Evolutionary conservation across 495 filamentous ascomycete species (phyloP).

Genomic region (Xylaria intraflava): DNA sequence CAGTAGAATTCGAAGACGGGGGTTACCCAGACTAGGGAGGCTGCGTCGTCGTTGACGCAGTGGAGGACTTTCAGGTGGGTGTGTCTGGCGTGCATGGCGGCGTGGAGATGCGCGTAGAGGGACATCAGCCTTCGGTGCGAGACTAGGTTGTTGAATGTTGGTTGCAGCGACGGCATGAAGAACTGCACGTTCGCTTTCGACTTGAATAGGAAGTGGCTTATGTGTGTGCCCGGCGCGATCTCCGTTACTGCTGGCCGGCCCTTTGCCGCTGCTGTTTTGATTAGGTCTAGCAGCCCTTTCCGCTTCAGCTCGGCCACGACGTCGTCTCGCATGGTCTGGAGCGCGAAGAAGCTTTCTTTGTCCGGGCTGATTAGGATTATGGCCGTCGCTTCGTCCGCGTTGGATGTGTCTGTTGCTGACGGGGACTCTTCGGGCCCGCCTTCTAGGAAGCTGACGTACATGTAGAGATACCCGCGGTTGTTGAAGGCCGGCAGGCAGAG

Average conservation of each 20-base stretch:
- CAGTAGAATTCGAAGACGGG: slow-evolving; percentile 90
- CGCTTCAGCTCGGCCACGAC: slow-evolving; percentile 70
- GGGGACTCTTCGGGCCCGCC: slow-evolving; percentile 18
- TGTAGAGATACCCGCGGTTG: slow-evolving; percentile 93
- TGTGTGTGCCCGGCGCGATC: slow-evolving; percentile 69
- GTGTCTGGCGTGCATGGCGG: slow-evolving; percentile 74
- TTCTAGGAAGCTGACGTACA: slow-evolving; percentile 93
- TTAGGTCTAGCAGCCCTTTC: slow-evolving; percentile 65
- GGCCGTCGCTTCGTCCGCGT: slow-evolving; percentile 70
- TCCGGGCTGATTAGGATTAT: slow-evolving; percentile 87
- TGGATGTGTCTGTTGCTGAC: slow-evolving; percentile 19
- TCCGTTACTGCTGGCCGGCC: slow-evolving; percentile 63
- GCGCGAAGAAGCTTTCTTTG: slow-evolving; percentile 86
- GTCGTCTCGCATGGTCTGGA: slow-evolving; percentile 76
- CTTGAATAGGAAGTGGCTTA: slow-evolving; percentile 93
- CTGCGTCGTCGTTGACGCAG: slow-evolving; percentile 61
- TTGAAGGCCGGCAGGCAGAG: slow-evolving; percentile 97
- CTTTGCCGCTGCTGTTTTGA: slow-evolving; percentile 61
- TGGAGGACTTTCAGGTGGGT: slow-evolving; percentile 79
- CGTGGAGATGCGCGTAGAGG: slow-evolving; percentile 77
- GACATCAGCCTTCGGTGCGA: slow-evolving; percentile 71
- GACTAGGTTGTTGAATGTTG: slow-evolving; percentile 58
- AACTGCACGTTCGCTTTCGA: slow-evolving; percentile 91
- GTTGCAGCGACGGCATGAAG: slow-evolving; percentile 75
- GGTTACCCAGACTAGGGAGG: slow-evolving; percentile 83